Evolutionary conservation across 495 filamentous ascomycete genomes (phyloP), one percentile per base, ranked within the genome.

Genomic region (Sporormia fimetaria): DNA sequence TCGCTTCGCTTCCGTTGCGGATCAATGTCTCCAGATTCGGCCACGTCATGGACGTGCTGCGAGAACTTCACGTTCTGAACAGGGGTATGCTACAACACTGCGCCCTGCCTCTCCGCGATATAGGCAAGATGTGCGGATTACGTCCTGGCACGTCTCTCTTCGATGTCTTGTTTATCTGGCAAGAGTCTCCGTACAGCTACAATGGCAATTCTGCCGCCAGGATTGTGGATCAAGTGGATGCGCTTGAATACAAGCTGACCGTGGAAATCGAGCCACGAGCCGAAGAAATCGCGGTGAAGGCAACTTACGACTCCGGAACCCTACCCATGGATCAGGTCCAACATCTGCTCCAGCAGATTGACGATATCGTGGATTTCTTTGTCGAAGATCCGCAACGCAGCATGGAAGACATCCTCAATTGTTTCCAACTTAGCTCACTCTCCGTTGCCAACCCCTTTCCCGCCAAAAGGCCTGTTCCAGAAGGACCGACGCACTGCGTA

Each of bases 111-210:
- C 62, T 88, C 11, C 59, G 68, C 0, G 74, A 83, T 12, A 82
- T 92, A 40, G 81, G 75, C 46, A 71, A 67, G 34, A 54, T 57
- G 0, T 71, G 66, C 20, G 68, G 65, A 0, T 43, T 78, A 0
- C 57, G 67, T 10, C 54, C 70, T 1, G 61, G 61, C 0, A 57
- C 64, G 21, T 54, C 52, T 5, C 57, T 84, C 2, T 88, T 83
- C 43, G 79, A 87, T 37, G 69, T 75, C 0, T 63, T 87, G 1
- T 67, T 88, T 33, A 75, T 84, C 4, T 92, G 84, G 67, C 84
- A 92, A 43, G 75, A 88, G 54, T 76, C 74, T 2, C 57, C 77
- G 7, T 52, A 67, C 26, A 64, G 55, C 11, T 52, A 61, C 10
- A 53, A 60, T 9, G 47, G 52, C 0, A 41, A 46, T 14, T 34